Evolutionary conservation across 352 stramenopile genomes (phyloP).

Genomic region (Pythium volutum): DNA sequence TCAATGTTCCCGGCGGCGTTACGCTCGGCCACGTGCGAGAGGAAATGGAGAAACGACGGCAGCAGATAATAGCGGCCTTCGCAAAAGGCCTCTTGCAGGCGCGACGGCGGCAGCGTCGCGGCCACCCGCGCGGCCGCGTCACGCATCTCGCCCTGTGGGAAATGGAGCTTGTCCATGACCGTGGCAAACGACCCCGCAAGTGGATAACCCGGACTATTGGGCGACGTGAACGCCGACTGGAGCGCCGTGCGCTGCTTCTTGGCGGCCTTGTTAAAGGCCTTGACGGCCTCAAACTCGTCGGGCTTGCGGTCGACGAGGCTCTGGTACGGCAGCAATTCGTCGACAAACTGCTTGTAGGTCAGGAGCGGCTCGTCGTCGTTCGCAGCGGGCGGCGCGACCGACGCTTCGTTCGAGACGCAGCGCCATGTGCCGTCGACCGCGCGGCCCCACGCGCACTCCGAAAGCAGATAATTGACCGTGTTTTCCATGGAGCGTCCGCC

Average conservation of each 20-base stretch:
- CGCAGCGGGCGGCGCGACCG: conserved; percentile 34
- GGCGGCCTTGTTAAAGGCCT: conserved; percentile 67
- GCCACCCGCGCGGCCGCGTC: conserved; percentile 49
- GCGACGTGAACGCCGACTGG: conserved; percentile 72
- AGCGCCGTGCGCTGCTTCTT: conserved; percentile 79
- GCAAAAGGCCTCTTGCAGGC: conserved; percentile 64
- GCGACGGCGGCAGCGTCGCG: conserved; percentile 37
- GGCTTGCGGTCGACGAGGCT: conserved; percentile 30
- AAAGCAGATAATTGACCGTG: conserved; percentile 83
- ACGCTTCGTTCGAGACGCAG: conserved; percentile 57
- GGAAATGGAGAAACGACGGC: conserved; percentile 74
- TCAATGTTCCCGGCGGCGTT: conserved; percentile 20
- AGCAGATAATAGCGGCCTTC: conserved; percentile 81
- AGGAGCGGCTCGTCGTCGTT: conserved; percentile 27
- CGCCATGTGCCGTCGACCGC: conserved; percentile 36
- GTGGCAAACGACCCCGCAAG: conserved; percentile 55
- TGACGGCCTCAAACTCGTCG: conserved; percentile 49
- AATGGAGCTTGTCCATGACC: conserved; percentile 77
- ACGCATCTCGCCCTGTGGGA: conserved; percentile 42
- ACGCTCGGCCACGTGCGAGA: conserved; percentile 44
- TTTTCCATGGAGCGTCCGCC: conserved; percentile 87
- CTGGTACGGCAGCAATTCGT: conserved; percentile 66
- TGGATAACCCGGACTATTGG: conserved; percentile 36
- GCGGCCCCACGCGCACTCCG: conserved; percentile 78
- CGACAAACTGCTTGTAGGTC: conserved; percentile 86